Base-by-base conservation (phyloP, 192 early-diverging fungal genomes). In the Funneliformis geosporum region DNA sequence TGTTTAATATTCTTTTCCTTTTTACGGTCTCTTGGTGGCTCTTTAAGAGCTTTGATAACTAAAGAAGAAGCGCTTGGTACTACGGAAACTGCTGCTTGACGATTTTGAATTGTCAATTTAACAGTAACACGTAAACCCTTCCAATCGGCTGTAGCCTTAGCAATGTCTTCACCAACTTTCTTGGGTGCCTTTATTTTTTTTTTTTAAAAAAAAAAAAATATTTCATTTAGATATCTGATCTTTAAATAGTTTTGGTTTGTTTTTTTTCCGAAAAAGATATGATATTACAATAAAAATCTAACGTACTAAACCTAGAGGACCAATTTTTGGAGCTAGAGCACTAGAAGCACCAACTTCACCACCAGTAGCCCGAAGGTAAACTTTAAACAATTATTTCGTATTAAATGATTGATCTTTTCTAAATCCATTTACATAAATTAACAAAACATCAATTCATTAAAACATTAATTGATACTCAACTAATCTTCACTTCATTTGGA, bases 1-100 rank as follows among this genome's bases (percentile, higher is more conserved):
- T 99, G 97, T 89, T 96, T 92, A 87, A 99, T 96, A 95, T 99
- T 99, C 95, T 99, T 99, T 88, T 99, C 98, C 96, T 99, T 99
- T 94, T 99, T 99, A 87, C 92, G 90, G 88, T 99, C 98, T 80
- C 98, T 89, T 40, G 92, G 91, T 72, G 97, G 94, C 90, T 99
- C 98, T 93, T 98, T 98, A 64, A 99, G 89, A 81, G 98, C 98
- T 84, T 89, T 87, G 90, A 99, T 97, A 83, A 99, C 95, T 75
- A 99, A 90, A 80, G 98, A 95, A 42, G 95, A 97, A 76, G 98
- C 98, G 62, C 93, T 93, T 81, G 98, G 97, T 66, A 99, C 94
- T 84, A 99, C 94, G 80, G 96, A 93, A 79, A 99, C 94, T 50
- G 92, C 89, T 74, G 98, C 98, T 88, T 99, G 98, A 94, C 98